Evolutionary conservation across 768 basidiomycete genomes (phyloP), one percentile per base, ranked within the genome.

Genomic region (Trametes elegans): DNA sequence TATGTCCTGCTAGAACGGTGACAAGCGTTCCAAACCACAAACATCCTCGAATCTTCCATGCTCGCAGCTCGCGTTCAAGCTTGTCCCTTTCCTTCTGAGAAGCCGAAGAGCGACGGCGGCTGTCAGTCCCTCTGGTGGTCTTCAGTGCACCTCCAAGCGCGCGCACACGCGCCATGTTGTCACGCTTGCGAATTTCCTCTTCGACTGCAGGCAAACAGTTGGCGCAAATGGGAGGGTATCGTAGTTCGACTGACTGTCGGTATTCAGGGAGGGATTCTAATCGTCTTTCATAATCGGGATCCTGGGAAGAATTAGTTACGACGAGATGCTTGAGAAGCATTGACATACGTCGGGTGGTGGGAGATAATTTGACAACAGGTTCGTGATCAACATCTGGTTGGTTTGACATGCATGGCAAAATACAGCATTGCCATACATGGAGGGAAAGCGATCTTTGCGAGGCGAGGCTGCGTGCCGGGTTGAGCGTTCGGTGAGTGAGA

Each of bases 341-440:
- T 19, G 38, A 75, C 86, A 62, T 66, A 93, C 93, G 55, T 81
- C 79, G n/a, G 84, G 80, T 23, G 82, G 73, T 9, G 93, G 93
- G 0, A 96, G 79, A 69, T 95, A 98, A 63, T 89, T 93, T 14
- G 93, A 89, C 28, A 98, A 73, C 51, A 98, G 80, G 69, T 93
- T 91, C 57, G 90, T 75, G 49, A 93, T 75, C 34, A 98, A 79
- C 75, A 84, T 87, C 65, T 97, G 94, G 70, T 98, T 98, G n/a
- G 91, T 90, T 62, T 88, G 85, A 68, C 95, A 97, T 7, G 82
- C 83, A 62, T 88, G 85, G 71, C 94, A 98, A 73, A 96, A 95
- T 7, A 82, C 79, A 1, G 80, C 76, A 24, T 74, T 76, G 38
- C 79, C 62, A 54, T 86, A 87, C 51, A 76, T 67, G 19, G 82